Percentiles rank a stretch among this genome's conserved stretches.
phyloP scores from a whole-genome alignment of 2,329 filamentous ascomycete genomes.

The Sarocladium kiliense region DNA sequence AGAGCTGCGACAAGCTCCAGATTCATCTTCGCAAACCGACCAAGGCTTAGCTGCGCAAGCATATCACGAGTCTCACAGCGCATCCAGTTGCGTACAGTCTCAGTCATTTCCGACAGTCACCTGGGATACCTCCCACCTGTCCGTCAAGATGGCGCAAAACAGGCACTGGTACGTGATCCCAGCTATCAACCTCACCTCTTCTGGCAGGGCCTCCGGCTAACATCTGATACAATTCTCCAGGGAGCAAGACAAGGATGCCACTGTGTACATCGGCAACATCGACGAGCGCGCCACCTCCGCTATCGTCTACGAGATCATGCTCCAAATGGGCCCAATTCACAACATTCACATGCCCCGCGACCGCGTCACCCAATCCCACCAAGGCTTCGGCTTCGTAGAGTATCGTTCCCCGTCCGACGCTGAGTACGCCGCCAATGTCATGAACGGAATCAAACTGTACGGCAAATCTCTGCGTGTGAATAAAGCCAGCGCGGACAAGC shows the following conservation, averaged over 20 bases:
- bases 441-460: conserved; percentile 91
- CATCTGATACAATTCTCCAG: too few species aligned
- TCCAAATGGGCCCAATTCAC: conserved; percentile 93
- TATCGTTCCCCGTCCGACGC: conserved; percentile 94
- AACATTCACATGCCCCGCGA: conserved; percentile 99
- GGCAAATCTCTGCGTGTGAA: conserved; percentile 96
- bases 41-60: background rate
- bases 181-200: background rate
- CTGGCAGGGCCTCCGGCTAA: too few species aligned
- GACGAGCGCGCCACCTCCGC: conserved; percentile 91
- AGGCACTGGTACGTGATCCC: conserved; percentile 61
- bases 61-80: background rate
- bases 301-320: conserved; percentile 95
- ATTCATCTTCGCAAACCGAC: background rate
- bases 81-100: background rate
- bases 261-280: conserved; percentile 96
- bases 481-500: conserved; percentile 87
- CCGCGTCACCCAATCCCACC: conserved; percentile 91
- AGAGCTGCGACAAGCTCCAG: conserved; percentile 14
- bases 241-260: conserved; percentile 98
- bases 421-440: conserved; percentile 92
- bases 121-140: background rate
- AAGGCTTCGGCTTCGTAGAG: conserved; percentile 98
- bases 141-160: conserved; percentile 57
- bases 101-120: background rate